Conservation (phyloP, 345 rosid genomes). For the Toxicodendron radicans region DNA sequence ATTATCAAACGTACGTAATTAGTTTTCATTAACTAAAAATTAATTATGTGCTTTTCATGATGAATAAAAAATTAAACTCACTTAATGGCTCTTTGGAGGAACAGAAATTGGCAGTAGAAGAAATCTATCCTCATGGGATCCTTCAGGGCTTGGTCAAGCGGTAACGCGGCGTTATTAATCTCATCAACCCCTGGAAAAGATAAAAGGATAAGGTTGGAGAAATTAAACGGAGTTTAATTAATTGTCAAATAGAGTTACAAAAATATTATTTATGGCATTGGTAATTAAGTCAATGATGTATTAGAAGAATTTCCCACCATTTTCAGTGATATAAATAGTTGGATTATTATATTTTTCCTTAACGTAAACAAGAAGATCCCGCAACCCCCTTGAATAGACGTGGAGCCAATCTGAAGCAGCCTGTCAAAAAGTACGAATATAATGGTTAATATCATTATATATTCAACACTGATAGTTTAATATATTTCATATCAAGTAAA, state of each 20-base stretch:
- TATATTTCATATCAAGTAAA: neutral
- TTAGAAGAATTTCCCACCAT: conserved; percentile 28
- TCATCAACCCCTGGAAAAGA: conserved; percentile 32
- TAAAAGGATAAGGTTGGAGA: neutral
- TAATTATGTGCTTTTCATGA: no score
- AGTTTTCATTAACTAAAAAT: no score
- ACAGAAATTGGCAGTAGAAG: conserved; percentile 31
- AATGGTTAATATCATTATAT: no score
- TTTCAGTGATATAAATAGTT: conserved; percentile 37
- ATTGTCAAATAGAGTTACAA: neutral
- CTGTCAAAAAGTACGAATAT: conserved; percentile 5
- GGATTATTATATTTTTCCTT: conserved; percentile 33
- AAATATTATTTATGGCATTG: neutral
- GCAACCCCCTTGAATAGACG: conserved; percentile 34
- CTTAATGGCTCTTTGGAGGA: conserved; percentile 32
- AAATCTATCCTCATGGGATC: conserved; percentile 43
- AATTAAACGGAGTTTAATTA: neutral
- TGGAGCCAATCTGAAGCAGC: conserved; percentile 32
- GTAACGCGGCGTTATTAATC: conserved; percentile 29
- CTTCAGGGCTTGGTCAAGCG: conserved; percentile 27
- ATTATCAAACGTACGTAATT: no score
- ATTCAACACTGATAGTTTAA: neutral
- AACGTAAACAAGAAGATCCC: conserved; percentile 26
- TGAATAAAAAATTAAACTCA: conserved; percentile 20
- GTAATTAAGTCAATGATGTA: no score